Conservation (phyloP, 208 protist species). For the Naegleria lovaniensis region DNA sequence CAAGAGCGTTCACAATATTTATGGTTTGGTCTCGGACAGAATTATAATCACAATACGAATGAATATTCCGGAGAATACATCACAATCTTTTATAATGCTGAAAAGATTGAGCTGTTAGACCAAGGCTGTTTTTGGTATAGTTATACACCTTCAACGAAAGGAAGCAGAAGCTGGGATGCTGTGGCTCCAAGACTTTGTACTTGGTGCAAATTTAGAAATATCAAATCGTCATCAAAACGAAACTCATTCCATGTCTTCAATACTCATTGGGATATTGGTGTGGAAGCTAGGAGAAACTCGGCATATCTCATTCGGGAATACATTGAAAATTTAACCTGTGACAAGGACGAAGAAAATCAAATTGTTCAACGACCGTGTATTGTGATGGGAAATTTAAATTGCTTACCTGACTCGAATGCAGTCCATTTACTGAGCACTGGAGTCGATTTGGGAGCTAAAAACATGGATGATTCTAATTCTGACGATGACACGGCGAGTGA, state of each 20-base stretch:
- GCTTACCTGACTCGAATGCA: not conserved
- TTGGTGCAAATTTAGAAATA: conserved; percentile 15
- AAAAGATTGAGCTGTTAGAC: not conserved
- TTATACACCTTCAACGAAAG: not conserved
- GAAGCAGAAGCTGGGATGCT: conserved; percentile 5
- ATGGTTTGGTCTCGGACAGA: not conserved
- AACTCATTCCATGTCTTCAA: not conserved
- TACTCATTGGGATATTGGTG: conserved; percentile 10
- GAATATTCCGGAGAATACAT: not conserved
- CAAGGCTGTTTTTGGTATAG: not conserved
- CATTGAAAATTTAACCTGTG: not conserved
- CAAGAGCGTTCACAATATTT: not conserved
- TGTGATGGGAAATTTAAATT: conserved; percentile 22
- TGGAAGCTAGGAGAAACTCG: not conserved
- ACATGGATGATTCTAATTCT: not conserved
- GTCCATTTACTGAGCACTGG: not conserved
- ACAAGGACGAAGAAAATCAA: not conserved
- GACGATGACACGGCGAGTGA: not conserved
- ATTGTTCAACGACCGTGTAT: not conserved
- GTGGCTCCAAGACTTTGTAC: not conserved
- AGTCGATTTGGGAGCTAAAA: not conserved
- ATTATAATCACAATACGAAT: not conserved
- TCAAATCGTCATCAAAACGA: not conserved
- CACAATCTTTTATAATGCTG: conserved; percentile 10
- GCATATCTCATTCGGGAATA: not conserved